A percentile compares a stretch with the other conserved stretches of the same genome.
Evolutionary conservation across 2,329 filamentous ascomycete genomes (phyloP).

Genomic region (Pseudogymnoascus sp.): DNA sequence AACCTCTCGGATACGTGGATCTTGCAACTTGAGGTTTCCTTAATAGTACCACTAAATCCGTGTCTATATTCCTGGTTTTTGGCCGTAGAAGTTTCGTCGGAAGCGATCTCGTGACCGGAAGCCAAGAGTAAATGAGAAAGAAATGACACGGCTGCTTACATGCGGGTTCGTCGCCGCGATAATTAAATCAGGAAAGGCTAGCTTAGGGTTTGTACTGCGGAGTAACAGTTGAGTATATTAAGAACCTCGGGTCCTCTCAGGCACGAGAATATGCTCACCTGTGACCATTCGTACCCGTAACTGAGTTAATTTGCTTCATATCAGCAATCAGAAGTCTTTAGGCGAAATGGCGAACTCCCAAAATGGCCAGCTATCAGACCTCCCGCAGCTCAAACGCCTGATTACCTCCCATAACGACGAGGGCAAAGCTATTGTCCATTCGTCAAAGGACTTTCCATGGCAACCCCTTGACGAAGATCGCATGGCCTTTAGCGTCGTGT

Average conservation of each 20-base stretch:
- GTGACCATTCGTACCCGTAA: neutral
- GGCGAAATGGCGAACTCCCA: conserved; percentile 18
- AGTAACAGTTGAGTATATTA: neutral
- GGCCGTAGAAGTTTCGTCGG: neutral
- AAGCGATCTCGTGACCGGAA: neutral
- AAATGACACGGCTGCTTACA: neutral
- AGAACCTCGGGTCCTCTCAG: neutral
- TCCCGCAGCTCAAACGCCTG: conserved; percentile 27
- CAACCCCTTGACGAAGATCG: conserved; percentile 11
- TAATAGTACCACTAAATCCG: neutral
- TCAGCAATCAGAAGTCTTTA: neutral
- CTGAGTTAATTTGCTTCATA: neutral
- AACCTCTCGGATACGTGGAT: neutral
- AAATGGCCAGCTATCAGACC: conserved; percentile 26
- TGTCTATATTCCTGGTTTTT: neutral
- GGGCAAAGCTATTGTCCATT: conserved; percentile 32
- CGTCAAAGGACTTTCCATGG: conserved; percentile 23
- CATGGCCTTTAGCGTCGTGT: conserved; percentile 26
- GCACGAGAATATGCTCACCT: neutral
- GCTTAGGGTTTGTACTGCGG: neutral
- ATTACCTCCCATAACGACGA: conserved; percentile 28
- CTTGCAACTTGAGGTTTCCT: neutral
- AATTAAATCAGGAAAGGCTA: neutral
- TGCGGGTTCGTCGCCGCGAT: neutral
- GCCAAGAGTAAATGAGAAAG: neutral